Evolutionary conservation across 225 moss, liverwort and hornwort species (phyloP), one percentile per base, ranked within the genome.

Genomic region (Antitrichia curtipendula): DNA sequence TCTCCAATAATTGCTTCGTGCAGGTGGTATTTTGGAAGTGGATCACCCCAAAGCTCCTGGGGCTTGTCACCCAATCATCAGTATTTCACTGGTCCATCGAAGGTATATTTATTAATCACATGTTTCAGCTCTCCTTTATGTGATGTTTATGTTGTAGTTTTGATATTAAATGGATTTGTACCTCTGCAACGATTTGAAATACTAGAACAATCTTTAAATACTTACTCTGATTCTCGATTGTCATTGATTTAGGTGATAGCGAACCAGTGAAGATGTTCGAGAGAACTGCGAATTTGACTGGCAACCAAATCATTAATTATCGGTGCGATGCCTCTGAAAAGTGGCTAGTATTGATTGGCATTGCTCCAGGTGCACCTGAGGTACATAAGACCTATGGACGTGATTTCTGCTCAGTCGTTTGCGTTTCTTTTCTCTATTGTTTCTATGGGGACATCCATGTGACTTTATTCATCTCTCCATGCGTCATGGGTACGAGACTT

Each of bases 11-110:
- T 75, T 76, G 62, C 47, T 91, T 32, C 54, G 61, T 87, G 80
- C 85, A 98, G 98, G 98, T 99, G 83, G 99, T 99, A 27, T 99
- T 99, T 88, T 99, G 99, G 99, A 99, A 99, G 89, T 97, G 97
- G 99, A 99, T 99, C 85, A 95, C 96, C 45, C 94, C 95, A 29
- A 96, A 96, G 86, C 92, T 97, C 69, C 92, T 99, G 66, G 97
- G 99, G 45, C 96, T 99, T 70, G 97, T 99, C 40, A 99, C 99
- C 56, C 99, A 97, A 73, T 91, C 96, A 70, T 92, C 96, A 61
- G 96, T 99, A 29, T 99, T 89, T 90, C 99, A 99, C 86, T 99
- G 97, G 99, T 92, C 95, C 68, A 96, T 99, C 64, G 99, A 99
- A 97, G 99, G 98, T 97, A 93, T 81, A 20, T 43, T 6, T 65